A percentile compares a stretch with the other conserved stretches of the same genome.
Evolutionary conservation across 1,139 yeast genomes (phyloP).

Genomic region (Saccharomyces hybrid): DNA sequence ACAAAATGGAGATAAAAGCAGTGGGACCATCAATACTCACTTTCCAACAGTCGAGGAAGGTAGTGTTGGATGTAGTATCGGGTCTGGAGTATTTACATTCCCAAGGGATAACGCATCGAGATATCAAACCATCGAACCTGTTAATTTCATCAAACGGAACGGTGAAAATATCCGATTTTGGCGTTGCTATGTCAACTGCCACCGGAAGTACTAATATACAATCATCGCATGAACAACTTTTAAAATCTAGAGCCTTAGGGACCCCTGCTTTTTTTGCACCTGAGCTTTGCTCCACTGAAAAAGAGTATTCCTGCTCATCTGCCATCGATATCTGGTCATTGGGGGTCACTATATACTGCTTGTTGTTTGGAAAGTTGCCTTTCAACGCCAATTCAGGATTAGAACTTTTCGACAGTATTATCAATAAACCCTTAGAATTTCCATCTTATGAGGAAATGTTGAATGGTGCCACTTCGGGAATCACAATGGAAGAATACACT

Average conservation of each 20-base stretch:
- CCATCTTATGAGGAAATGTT: slow-evolving; percentile 45
- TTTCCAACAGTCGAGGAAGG: slow-evolving; percentile 56
- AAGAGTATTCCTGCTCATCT: slow-evolving; percentile 33
- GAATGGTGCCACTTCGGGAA: slow-evolving; percentile 26
- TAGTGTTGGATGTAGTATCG: slow-evolving; percentile 76
- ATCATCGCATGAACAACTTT: slow-evolving; percentile 30
- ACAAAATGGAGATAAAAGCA: slow-evolving; percentile 39
- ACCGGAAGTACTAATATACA: slow-evolving; percentile 42
- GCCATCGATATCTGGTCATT: slow-evolving; percentile 95
- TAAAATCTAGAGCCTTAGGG: slow-evolving; percentile 86
- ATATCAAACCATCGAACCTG: slow-evolving; percentile 93
- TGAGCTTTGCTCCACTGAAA: slow-evolving; percentile 28
- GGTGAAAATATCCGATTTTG: slow-evolving; percentile 94
- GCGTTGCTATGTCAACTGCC: slow-evolving; percentile 78
- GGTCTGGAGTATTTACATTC: slow-evolving; percentile 90
- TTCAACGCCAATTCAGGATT: slow-evolving; percentile 86
- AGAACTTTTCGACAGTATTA: slow-evolving; percentile 79
- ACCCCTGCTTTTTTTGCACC: slow-evolving; percentile 64
- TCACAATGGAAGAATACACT: slow-evolving; percentile 39
- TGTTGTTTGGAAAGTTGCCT: slow-evolving; percentile 82
- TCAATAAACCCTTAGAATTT: slow-evolving; percentile 50
- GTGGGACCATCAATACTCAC: slow-evolving; percentile 54
- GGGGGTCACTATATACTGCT: slow-evolving; percentile 86
- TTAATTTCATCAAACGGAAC: slow-evolving; percentile 62
- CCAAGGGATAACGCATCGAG: slow-evolving; percentile 93